A percentile compares a stretch with the other conserved stretches of the same genome.
These are phyloP conservation scores for Mortierella sp. DNA, from an alignment of 371 early-diverging fungal genomes.

Conservation along the genomic window DNA sequence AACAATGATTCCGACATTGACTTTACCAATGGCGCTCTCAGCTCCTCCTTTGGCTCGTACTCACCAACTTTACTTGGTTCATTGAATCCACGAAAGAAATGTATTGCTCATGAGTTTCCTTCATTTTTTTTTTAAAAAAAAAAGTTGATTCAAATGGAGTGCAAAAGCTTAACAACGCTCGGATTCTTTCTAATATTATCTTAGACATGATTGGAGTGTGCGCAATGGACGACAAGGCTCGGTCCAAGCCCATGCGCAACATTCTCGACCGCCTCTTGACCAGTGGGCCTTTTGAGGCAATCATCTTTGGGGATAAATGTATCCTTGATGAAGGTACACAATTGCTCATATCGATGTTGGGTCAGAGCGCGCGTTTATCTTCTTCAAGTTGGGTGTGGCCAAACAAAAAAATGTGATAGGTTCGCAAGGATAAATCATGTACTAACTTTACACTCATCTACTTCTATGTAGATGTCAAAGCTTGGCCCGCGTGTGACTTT, in stretches of 20 bases:
- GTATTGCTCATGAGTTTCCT: slow-evolving; percentile 5
- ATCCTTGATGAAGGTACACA: slow-evolving; percentile 91
- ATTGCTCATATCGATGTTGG: background rate
- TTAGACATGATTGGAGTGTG: slow-evolving; percentile 89
- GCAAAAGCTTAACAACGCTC: background rate
- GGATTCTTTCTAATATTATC: background rate
- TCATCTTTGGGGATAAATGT: slow-evolving; percentile 97
- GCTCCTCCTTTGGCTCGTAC: slow-evolving; percentile 23
- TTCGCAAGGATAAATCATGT: background rate
- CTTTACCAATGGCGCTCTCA: background rate
- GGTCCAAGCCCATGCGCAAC: slow-evolving; percentile 96
- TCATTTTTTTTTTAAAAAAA: background rate
- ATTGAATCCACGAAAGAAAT: slow-evolving; percentile 33
- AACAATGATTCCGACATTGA: slow-evolving; percentile 15
- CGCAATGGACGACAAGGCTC: slow-evolving; percentile 94
- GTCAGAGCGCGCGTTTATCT: background rate
- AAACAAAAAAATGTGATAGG: too few species aligned
- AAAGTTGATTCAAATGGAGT: background rate
- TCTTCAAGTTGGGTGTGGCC: too few species aligned
- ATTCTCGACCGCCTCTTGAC: slow-evolving; percentile 88
- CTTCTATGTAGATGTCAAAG: slow-evolving; percentile 71
- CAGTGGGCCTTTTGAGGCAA: slow-evolving; percentile 84
- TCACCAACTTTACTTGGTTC: slow-evolving; percentile 8
- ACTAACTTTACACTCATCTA: background rate
- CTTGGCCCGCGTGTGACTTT: slow-evolving; percentile 98